Evolutionary conservation across 2,329 filamentous ascomycete species (phyloP).

Genomic region (Pyrenophora teres): DNA sequence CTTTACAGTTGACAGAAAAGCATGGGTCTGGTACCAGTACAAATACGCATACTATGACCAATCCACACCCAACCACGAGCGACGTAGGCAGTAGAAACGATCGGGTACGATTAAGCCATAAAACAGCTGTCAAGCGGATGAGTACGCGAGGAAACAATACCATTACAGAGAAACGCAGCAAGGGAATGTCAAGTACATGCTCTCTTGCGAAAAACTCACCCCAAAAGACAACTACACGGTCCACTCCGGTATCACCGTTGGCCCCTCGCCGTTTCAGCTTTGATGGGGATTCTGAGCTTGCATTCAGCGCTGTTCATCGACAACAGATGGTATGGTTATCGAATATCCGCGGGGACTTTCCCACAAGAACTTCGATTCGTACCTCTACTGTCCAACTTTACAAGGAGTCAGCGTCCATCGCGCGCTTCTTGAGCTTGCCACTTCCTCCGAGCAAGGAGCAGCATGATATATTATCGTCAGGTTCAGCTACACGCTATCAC

Average conservation of each 20-base stretch:
- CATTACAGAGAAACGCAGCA: not conserved
- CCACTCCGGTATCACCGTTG: not conserved
- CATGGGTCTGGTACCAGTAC: not conserved
- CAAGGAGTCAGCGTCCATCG: too few species aligned
- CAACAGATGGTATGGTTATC: not conserved
- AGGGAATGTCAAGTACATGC: not conserved
- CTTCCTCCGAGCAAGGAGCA: too few species aligned
- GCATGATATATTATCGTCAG: too few species aligned
- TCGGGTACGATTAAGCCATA: not conserved
- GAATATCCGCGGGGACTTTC: too few species aligned
- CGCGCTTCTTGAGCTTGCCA: too few species aligned
- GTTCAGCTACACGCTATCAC: too few species aligned
- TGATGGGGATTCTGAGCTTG: not conserved
- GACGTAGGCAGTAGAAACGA: not conserved
- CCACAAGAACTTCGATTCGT: too few species aligned
- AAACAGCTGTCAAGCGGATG: not conserved
- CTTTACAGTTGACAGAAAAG: not conserved
- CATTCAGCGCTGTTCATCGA: not conserved
- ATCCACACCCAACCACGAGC: not conserved
- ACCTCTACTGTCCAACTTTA: too few species aligned
- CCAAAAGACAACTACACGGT: not conserved
- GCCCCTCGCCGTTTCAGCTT: slow-evolving; percentile 2
- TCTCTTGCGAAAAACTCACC: not conserved
- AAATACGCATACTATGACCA: not conserved
- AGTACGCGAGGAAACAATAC: not conserved